Evolutionary conservation across 1,284 basidiomycete genomes (phyloP).

Genomic region (Microbotryum scabiosae): DNA sequence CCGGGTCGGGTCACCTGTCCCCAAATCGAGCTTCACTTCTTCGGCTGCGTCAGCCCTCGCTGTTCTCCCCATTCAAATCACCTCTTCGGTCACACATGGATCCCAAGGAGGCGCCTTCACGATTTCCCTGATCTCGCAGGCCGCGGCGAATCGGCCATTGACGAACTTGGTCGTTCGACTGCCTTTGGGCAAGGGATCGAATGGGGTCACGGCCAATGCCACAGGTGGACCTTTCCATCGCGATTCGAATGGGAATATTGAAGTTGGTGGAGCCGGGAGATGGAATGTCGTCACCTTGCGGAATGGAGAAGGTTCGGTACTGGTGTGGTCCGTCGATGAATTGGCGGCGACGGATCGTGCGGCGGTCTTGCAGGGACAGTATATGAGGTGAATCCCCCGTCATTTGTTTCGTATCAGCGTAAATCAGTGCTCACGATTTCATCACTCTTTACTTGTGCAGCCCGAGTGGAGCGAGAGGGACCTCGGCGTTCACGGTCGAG

Average conservation of each 20-base stretch:
- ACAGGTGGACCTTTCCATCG: conserved; percentile 8
- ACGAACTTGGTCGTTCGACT: conserved; percentile 14
- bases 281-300: conserved; percentile 11
- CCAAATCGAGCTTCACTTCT: not conserved
- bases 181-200: conserved; percentile 16
- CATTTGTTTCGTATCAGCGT: not conserved
- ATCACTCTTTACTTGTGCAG: conserved; percentile 3
- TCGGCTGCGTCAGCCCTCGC: conserved; percentile 1
- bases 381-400: conserved; percentile 5
- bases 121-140: conserved; percentile 15
- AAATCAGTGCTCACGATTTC: not conserved
- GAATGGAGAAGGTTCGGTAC: not conserved
- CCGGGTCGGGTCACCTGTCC: not conserved
- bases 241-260: conserved; percentile 9
- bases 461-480: not conserved
- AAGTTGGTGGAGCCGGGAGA: conserved; percentile 20
- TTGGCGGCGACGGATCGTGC: conserved; percentile 16
- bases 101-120: conserved; percentile 13
- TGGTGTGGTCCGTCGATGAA: conserved; percentile 15
- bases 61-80: conserved; percentile 23
- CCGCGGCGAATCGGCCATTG: conserved; percentile 5
- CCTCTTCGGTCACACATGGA: conserved; percentile 15
- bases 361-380: conserved; percentile 15
- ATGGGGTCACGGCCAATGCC: conserved; percentile 1
- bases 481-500: conserved; percentile 13